These are phyloP conservation scores for Agaricus sinodeliciosus DNA, from an alignment of 768 basidiomycete species.

Conservation along the genomic window DNA sequence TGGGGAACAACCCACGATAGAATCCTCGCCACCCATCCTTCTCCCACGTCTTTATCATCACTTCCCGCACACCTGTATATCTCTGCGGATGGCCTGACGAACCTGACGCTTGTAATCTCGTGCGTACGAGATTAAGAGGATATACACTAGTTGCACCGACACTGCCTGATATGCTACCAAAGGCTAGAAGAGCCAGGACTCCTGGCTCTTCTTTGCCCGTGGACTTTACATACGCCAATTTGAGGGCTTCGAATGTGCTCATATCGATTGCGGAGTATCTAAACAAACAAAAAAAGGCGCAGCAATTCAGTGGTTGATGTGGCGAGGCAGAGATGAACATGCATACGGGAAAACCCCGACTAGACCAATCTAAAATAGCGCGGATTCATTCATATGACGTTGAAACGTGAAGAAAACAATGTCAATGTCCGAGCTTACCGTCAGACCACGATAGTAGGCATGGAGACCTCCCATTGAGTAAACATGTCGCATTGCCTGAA, in stretches of 20 bases:
- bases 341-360: conserved; percentile 90
- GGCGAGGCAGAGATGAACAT: neutral
- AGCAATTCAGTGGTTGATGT: neutral
- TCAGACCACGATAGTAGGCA: conserved; percentile 87
- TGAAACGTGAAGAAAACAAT: neutral
- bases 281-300: conserved; percentile 6
- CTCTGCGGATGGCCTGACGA: conserved; percentile 90
- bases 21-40: conserved; percentile 92
- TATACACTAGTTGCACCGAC: conserved; percentile 94
- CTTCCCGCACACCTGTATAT: conserved; percentile 87
- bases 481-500: conserved; percentile 60
- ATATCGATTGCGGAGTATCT: conserved; percentile 95
- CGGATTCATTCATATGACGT: neutral
- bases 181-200: conserved; percentile 78
- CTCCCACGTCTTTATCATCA: conserved; percentile 69
- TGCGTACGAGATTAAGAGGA: conserved; percentile 87
- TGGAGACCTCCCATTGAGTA: conserved; percentile 75
- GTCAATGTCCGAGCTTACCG: conserved; percentile 42
- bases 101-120: conserved; percentile 92
- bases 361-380: conserved; percentile 68
- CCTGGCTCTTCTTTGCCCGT: conserved; percentile 88
- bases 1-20: conserved; percentile 89
- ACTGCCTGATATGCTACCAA: conserved; percentile 89
- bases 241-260: conserved; percentile 95
- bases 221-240: conserved; percentile 82